Percentiles rank a stretch among this genome's conserved stretches.
Evolutionary conservation across 306 rosid genomes (phyloP).

Genomic region (Lathyrus aphaca): DNA sequence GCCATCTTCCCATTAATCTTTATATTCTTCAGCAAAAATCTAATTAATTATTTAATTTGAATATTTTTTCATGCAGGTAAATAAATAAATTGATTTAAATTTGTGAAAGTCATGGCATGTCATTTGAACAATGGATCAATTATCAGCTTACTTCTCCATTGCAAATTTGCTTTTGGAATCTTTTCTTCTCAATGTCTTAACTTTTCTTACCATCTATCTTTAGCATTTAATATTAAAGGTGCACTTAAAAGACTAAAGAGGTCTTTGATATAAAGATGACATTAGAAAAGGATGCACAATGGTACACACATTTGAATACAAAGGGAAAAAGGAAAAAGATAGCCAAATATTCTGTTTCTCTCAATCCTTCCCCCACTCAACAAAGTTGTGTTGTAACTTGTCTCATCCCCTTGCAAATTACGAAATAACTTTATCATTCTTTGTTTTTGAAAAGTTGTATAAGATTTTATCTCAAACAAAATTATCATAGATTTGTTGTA

Average conservation of each 20-base stretch:
- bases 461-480: slow-evolving; percentile 17
- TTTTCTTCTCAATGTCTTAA: slow-evolving; percentile 38
- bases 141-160: slow-evolving; percentile 33
- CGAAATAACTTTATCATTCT: slow-evolving; percentile 37
- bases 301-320: slow-evolving; percentile 44
- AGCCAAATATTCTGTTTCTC: slow-evolving; percentile 43
- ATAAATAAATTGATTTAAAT: slow-evolving; percentile 51
- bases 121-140: slow-evolving; percentile 26
- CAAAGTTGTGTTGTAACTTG: slow-evolving; percentile 44
- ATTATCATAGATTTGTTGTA: no score
- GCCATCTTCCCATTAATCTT: background rate
- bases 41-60: background rate
- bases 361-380: slow-evolving; percentile 41
- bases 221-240: slow-evolving; percentile 31
- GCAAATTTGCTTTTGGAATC: slow-evolving; percentile 48
- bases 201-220: slow-evolving; percentile 7
- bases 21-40: background rate
- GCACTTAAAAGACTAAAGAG: slow-evolving; percentile 42
- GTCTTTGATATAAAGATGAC: slow-evolving; percentile 39
- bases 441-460: slow-evolving; percentile 34
- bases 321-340: slow-evolving; percentile 43
- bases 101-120: slow-evolving; percentile 41
- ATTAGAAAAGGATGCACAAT: slow-evolving; percentile 35
- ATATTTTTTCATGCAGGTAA: slow-evolving; percentile 66
- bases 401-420: slow-evolving; percentile 26